phyloP scores from a whole-genome alignment of 2,329 filamentous ascomycete species.

The Claviceps paspali region DNA sequence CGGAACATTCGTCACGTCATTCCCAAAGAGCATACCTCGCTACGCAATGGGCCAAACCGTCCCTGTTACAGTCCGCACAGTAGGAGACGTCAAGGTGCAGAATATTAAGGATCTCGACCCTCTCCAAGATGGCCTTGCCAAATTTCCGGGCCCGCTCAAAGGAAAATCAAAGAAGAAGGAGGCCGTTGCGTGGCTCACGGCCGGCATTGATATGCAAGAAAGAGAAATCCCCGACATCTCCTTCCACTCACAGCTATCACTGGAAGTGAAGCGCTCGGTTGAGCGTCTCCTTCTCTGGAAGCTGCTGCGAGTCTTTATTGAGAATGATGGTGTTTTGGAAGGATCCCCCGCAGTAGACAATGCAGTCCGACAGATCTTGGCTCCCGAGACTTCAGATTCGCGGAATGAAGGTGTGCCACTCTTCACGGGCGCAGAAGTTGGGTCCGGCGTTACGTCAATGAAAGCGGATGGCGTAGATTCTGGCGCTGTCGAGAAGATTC shows the following conservation, averaged over 20 bases:
- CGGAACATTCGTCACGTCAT: conserved; percentile 66
- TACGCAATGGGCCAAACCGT: conserved; percentile 60
- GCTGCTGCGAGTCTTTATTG: conserved; percentile 63
- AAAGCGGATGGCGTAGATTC: conserved; percentile 54
- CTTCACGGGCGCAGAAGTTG: conserved; percentile 12
- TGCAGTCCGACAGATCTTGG: conserved; percentile 59
- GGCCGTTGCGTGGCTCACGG: conserved; percentile 60
- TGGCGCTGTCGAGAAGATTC: conserved; percentile 54
- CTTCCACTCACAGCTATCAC: conserved; percentile 35
- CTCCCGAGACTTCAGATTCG: conserved; percentile 31
- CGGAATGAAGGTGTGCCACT: conserved; percentile 8
- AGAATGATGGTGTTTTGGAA: conserved; percentile 72
- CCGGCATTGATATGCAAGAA: conserved; percentile 62
- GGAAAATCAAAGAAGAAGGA: conserved; percentile 95
- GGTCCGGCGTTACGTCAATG: conserved; percentile 20
- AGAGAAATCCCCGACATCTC: conserved; percentile 34
- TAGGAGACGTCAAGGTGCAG: conserved; percentile 68
- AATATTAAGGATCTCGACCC: conserved; percentile 60
- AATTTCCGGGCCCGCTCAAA: conserved; percentile 81
- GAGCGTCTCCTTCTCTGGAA: conserved; percentile 84
- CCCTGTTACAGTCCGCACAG: conserved; percentile 67
- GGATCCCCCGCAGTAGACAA: conserved; percentile 56
- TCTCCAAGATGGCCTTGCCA: conserved; percentile 54
- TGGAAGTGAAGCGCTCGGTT: conserved; percentile 53
- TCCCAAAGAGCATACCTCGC: conserved; percentile 76